These are phyloP conservation scores for Ogataea henricii DNA, from an alignment of 805 yeast species.

Conservation along the genomic window DNA sequence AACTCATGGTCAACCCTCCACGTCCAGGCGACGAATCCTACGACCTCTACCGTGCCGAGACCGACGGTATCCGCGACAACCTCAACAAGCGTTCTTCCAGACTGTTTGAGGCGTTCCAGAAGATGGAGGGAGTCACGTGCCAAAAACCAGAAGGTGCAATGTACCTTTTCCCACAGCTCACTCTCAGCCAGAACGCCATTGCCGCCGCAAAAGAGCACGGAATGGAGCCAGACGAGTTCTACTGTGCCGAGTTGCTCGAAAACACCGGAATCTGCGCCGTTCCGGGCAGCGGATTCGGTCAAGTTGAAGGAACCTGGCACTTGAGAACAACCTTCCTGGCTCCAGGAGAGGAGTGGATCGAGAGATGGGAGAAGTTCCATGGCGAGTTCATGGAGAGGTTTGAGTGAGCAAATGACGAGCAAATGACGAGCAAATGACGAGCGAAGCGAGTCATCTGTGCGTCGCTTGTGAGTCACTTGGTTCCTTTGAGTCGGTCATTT, in stretches of 20 bases:
- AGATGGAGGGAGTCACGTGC: constrained; percentile 82
- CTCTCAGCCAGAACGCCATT: constrained; percentile 64
- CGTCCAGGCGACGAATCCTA: constrained; percentile 72
- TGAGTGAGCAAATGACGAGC: constrained; percentile 23
- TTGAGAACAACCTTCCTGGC: constrained; percentile 96
- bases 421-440: not conserved
- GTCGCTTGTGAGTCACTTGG: not conserved
- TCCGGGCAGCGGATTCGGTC: constrained; percentile 98
- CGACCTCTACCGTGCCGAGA: constrained; percentile 64
- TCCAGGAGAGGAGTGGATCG: constrained; percentile 90
- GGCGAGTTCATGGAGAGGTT: constrained; percentile 63
- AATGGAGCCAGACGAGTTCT: constrained; percentile 78
- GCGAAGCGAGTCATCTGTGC: not conserved
- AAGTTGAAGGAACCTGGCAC: constrained; percentile 84
- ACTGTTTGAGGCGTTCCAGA: constrained; percentile 68
- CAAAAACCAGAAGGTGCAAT: constrained; percentile 96
- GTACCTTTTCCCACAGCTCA: constrained; percentile 87
- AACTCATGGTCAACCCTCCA: constrained; percentile 94
- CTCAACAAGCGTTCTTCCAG: constrained; percentile 63
- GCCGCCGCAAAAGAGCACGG: constrained; percentile 58
- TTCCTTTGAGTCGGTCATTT: not conserved
- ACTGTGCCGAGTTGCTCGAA: constrained; percentile 82
- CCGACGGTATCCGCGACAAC: constrained; percentile 58
- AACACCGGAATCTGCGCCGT: constrained; percentile 94
- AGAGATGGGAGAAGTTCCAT: constrained; percentile 79